A percentile compares a stretch with the other conserved stretches of the same genome.
phyloP scores from a whole-genome alignment of 2,329 filamentous ascomycete genomes.

The Trichoderma semiorbis region DNA sequence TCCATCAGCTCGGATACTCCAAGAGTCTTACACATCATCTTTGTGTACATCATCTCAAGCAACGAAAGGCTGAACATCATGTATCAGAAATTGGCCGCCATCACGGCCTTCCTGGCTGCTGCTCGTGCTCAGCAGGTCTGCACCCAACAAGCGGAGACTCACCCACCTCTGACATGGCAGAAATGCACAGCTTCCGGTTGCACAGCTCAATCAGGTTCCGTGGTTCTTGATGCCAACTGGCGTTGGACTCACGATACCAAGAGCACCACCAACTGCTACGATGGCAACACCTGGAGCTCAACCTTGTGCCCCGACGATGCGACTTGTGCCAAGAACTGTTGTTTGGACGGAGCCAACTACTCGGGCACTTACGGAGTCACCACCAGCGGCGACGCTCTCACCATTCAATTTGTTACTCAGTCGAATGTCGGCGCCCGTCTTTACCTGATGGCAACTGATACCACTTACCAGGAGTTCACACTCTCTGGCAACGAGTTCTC shows the following conservation, averaged over 20 bases:
- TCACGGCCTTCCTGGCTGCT: slow-evolving; percentile 26
- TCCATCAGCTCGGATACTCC: neutral
- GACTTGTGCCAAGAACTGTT: slow-evolving; percentile 48
- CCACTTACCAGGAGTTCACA: slow-evolving; percentile 62
- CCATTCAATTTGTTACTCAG: slow-evolving; percentile 56
- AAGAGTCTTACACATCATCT: neutral
- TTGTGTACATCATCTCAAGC: neutral
- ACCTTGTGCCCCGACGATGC: slow-evolving; percentile 38
- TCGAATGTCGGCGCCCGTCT: slow-evolving; percentile 54
- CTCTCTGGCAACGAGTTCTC: slow-evolving; percentile 67
- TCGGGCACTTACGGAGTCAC: slow-evolving; percentile 51
- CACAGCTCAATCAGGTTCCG: slow-evolving; percentile 44
- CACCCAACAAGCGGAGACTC: slow-evolving; percentile 44
- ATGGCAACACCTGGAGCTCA: slow-evolving; percentile 48
- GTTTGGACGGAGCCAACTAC: slow-evolving; percentile 53
- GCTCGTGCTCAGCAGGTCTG: slow-evolving; percentile 49
- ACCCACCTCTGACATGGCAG: slow-evolving; percentile 52
- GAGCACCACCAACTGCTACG: slow-evolving; percentile 54
- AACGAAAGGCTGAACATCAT: neutral
- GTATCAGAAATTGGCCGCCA: slow-evolving; percentile 11
- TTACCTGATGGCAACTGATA: slow-evolving; percentile 61
- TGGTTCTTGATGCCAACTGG: slow-evolving; percentile 60
- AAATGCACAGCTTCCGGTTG: slow-evolving; percentile 53
- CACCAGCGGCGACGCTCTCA: slow-evolving; percentile 49
- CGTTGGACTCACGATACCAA: slow-evolving; percentile 53